phyloP scores from a whole-genome alignment of 371 early-diverging fungal genomes.

The Mortierella sp. region DNA sequence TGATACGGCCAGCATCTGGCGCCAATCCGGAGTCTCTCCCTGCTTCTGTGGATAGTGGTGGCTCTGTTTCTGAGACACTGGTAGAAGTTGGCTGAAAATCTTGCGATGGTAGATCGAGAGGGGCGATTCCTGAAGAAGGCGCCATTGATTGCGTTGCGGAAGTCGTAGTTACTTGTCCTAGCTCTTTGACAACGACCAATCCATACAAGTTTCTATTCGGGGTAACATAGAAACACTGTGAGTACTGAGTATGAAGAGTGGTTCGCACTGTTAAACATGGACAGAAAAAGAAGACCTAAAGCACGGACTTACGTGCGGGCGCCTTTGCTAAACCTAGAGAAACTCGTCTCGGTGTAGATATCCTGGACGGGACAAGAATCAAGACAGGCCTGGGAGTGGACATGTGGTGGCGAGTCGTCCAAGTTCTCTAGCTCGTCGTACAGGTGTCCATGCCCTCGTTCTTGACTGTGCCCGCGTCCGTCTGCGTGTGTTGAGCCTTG shows the following conservation, averaged over 20 bases:
- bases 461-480: neutral
- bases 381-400: constrained; percentile 45
- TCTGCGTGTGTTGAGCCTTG: neutral
- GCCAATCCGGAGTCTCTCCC: neutral
- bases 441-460: neutral
- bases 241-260: neutral
- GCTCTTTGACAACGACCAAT: constrained; percentile 40
- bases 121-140: neutral
- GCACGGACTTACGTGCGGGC: constrained; percentile 43
- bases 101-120: neutral
- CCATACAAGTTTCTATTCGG: constrained; percentile 49
- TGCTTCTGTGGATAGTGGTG: neutral
- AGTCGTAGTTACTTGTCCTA: constrained; percentile 6
- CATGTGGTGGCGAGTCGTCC: constrained; percentile 33
- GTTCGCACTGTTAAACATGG: neutral
- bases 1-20: neutral
- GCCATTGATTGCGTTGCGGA: neutral
- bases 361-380: constrained; percentile 57
- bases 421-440: neutral
- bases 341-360: constrained; percentile 44
- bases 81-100: neutral
- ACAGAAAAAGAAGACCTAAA: neutral
- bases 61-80: neutral
- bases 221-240: neutral
- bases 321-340: constrained; percentile 45